Conservation (phyloP, 1,139 yeast species). For the Nakaseomyces glabratus region DNA sequence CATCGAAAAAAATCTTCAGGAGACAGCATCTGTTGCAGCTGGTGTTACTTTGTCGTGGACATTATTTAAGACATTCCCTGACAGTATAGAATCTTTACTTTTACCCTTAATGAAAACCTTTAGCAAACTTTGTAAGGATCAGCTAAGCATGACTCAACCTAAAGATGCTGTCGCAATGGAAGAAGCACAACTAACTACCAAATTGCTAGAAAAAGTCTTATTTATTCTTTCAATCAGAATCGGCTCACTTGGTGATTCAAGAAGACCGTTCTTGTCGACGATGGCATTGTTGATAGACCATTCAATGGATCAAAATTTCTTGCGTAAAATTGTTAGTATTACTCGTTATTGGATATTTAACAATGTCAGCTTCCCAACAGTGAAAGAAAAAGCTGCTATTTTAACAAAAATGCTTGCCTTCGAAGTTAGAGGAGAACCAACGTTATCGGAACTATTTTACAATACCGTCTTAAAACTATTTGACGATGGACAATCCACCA, state of each 20-base stretch:
- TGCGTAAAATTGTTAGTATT: slow-evolving; percentile 67
- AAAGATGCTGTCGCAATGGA: slow-evolving; percentile 33
- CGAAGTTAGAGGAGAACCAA: slow-evolving; percentile 77
- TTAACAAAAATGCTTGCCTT: slow-evolving; percentile 89
- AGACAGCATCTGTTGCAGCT: slow-evolving; percentile 78
- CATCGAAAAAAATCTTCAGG: slow-evolving; percentile 75
- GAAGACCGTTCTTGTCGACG: slow-evolving; percentile 76
- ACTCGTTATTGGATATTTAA: slow-evolving; percentile 88
- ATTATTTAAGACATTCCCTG: slow-evolving; percentile 63
- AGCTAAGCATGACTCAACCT: slow-evolving; percentile 56
- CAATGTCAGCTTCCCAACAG: slow-evolving; percentile 83
- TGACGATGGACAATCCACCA: slow-evolving; percentile 67
- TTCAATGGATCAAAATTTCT: slow-evolving; percentile 66
- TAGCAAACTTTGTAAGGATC: slow-evolving; percentile 83
- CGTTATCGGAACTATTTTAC: slow-evolving; percentile 72
- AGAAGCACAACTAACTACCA: slow-evolving; percentile 73
- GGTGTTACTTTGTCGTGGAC: slow-evolving; percentile 87
- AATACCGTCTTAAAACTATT: slow-evolving; percentile 83
- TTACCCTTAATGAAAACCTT: slow-evolving; percentile 78
- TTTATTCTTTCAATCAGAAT: slow-evolving; percentile 75
- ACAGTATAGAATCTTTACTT: slow-evolving; percentile 61
- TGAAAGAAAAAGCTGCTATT: slow-evolving; percentile 93
- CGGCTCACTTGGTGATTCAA: slow-evolving; percentile 80
- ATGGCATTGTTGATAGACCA: slow-evolving; percentile 87
- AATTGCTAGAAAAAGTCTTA: slow-evolving; percentile 63